A percentile compares a stretch with the other conserved stretches of the same genome.
These are phyloP conservation scores for Saccharomycodes ludwigii DNA, from an alignment of 805 yeast genomes.

Conservation along the genomic window DNA sequence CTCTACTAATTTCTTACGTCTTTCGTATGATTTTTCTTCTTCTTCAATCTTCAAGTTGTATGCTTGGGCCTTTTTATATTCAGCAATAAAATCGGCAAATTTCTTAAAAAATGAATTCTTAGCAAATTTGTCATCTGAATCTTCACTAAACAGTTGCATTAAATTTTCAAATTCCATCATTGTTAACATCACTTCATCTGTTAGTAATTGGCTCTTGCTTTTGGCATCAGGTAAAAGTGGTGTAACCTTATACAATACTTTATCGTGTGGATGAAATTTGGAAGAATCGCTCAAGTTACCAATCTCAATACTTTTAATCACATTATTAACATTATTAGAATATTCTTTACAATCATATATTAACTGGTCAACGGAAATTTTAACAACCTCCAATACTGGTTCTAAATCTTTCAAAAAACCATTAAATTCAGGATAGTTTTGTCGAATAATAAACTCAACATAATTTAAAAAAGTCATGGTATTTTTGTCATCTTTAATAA, in stretches of 20 bases:
- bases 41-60: conserved; percentile 78
- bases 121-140: conserved; percentile 53
- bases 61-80: conserved; percentile 65
- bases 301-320: conserved; percentile 57
- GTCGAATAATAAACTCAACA: conserved; percentile 79
- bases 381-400: conserved; percentile 47
- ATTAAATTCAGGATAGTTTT: conserved; percentile 68
- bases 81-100: conserved; percentile 66
- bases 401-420: conserved; percentile 62
- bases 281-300: conserved; percentile 80
- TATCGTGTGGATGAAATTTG: conserved; percentile 75
- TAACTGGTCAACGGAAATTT: conserved; percentile 72
- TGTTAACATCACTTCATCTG: conserved; percentile 50
- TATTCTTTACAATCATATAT: conserved; percentile 59
- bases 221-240: conserved; percentile 68
- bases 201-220: conserved; percentile 51
- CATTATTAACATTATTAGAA: conserved; percentile 49
- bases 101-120: conserved; percentile 63
- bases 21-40: conserved; percentile 64
- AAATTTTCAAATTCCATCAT: conserved; percentile 53
- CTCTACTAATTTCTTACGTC: conserved; percentile 45
- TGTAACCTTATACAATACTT: conserved; percentile 45
- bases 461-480: conserved; percentile 84
- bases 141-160: conserved; percentile 88
- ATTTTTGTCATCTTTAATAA: conserved; percentile 82